Base-by-base conservation (phyloP, 331 rosid genomes). In the Cydonia oblonga region DNA sequence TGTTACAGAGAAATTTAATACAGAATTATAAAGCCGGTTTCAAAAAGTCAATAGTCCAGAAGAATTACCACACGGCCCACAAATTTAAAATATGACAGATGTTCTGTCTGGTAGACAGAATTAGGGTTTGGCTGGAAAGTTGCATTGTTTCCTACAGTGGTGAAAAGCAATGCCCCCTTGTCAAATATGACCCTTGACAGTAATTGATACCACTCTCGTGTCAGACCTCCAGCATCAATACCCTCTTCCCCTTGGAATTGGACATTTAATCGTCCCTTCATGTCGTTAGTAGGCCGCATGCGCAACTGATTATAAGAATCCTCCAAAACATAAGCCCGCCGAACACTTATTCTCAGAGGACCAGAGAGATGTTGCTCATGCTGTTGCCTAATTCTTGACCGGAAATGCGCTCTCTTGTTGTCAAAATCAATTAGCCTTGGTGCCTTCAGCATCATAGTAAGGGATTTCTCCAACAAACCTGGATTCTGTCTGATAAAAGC, bases 211-310 rank as follows among this genome's bases (percentile, higher is more conserved):
- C 99, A 95, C 81, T 95, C 99, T 81, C 99, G 89, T 49, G 99
- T 95, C 75, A 95, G 87, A 70, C 99, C 99, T 72, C 99, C 99
- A 8, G 99, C 99, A 88, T 95, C 99, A 64, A 95, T 90, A 76
- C 99, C 99, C 86, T 95, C 99, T 78, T 95, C 99, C 49, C 96
- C 99, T 83, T 95, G 99, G 83, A 95, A 95, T 81, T 90, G 97
- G 66, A 95, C 99, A 79, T 90, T 95, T 76, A 95, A 80, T 66
- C 97, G 81, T 64, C 97, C 97, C 84, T 82, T 95, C 66, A 95
- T 86, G 79, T 95, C 99, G 56, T 62, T 96, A 86, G 82, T 86
- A 52, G 97, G 96, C 23, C 97, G 93, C 96, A 91, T 91, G 74
- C 97, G 87, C 84, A 95, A 78, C 84, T 95, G 99, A 82, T 90